These are phyloP conservation scores for Blastocystis sp. DNA, from an alignment of 352 stramenopile species.

Conservation along the genomic window DNA sequence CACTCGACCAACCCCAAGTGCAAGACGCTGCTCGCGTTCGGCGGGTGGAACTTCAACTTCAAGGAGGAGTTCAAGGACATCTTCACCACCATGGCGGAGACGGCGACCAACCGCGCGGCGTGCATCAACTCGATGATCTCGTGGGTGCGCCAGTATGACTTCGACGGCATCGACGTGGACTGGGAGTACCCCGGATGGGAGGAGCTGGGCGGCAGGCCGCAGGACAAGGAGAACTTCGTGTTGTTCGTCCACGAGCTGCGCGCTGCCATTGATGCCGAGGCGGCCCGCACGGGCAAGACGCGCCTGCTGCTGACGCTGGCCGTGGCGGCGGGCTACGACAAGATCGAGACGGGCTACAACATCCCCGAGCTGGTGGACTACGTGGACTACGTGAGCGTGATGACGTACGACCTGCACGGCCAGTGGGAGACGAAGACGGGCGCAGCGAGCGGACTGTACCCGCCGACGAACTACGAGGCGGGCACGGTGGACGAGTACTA, in stretches of 20 bases:
- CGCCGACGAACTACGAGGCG: conserved; percentile 19
- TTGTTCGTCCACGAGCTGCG: conserved; percentile 35
- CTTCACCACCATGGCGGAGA: conserved; percentile 62
- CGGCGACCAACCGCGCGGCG: conserved; percentile 10
- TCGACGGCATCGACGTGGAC: conserved; percentile 58
- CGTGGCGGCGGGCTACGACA: conserved; percentile 53
- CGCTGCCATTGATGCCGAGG: conserved; percentile 59
- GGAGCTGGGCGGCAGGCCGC: conserved; percentile 41
- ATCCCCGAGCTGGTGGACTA: conserved; percentile 25
- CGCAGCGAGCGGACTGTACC: conserved; percentile 53
- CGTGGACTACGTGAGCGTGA: conserved; percentile 43
- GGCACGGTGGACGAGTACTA: conserved; percentile 61
- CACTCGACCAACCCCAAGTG: conserved; percentile 37
- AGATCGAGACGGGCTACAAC: conserved; percentile 53
- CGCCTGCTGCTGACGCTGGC: conserved; percentile 47
- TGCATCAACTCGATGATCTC: conserved; percentile 59
- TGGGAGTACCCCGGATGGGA: conserved; percentile 51
- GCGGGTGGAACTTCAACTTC: conserved; percentile 67
- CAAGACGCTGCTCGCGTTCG: conserved; percentile 57
- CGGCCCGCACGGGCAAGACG: conserved; percentile 30
- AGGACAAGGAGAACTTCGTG: conserved; percentile 66
- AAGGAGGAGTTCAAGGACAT: conserved; percentile 61
- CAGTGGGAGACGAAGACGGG: conserved; percentile 60
- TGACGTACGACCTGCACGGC: conserved; percentile 65
- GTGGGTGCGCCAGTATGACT: conserved; percentile 50